Evolutionary conservation across 1,284 basidiomycete genomes (phyloP).

Genomic region (Apiotrichum porosum): DNA sequence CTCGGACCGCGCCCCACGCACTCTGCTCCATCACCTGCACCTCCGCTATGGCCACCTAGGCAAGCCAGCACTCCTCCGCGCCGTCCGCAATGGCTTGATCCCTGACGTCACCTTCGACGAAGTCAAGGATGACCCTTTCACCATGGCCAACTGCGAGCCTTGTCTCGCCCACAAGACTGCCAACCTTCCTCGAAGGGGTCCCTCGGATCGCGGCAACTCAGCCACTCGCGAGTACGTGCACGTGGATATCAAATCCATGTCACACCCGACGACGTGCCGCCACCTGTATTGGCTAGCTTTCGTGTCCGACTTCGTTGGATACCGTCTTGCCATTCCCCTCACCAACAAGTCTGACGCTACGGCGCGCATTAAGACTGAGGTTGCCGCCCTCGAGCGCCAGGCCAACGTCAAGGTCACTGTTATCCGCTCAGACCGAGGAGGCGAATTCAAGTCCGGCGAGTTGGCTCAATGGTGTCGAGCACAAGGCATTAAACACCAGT

Average conservation of each 20-base stretch:
- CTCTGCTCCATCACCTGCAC: background rate
- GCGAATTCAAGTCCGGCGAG: background rate
- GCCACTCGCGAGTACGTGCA: background rate
- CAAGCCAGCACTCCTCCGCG: background rate
- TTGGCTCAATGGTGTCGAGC: too few species aligned
- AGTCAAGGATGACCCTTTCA: background rate
- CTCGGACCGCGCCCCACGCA: too few species aligned
- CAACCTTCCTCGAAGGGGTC: background rate
- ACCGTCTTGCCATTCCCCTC: background rate
- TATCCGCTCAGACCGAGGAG: conserved; percentile 1
- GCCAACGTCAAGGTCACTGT: background rate
- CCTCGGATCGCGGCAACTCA: background rate
- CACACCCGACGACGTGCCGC: background rate
- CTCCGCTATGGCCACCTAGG: background rate
- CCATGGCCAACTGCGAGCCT: background rate
- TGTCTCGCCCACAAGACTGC: background rate
- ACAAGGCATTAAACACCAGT: conserved; percentile 2
- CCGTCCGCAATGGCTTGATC: background rate
- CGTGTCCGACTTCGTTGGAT: background rate
- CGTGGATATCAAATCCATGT: background rate
- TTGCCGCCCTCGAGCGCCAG: background rate
- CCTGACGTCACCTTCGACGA: background rate
- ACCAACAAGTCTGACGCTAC: background rate
- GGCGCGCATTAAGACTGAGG: background rate
- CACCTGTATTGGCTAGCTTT: background rate